These are phyloP conservation scores for Thinopyrum elongatum DNA, from an alignment of 176 grass and related monocot species.

Conservation along the genomic window DNA sequence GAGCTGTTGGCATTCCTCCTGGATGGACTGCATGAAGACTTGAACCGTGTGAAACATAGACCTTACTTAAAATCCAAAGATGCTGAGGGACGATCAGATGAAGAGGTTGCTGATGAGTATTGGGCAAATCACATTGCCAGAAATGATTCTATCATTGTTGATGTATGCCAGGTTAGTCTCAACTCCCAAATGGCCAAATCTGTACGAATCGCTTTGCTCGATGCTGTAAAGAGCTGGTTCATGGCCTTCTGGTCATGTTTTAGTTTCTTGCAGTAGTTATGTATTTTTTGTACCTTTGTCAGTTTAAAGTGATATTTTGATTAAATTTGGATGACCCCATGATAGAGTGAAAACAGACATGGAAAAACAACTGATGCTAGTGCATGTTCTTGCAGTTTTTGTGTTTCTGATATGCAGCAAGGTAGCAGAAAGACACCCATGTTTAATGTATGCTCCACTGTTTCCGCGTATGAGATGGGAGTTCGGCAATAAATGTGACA, in stretches of 20 bases:
- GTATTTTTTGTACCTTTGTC: background rate
- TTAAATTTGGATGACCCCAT: background rate
- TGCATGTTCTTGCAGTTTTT: background rate
- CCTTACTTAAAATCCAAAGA: slow-evolving; percentile 88
- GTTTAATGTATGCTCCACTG: background rate
- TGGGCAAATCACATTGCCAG: slow-evolving; percentile 98
- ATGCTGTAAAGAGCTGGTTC: background rate
- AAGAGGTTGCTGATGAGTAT: slow-evolving; percentile 95
- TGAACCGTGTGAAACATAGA: slow-evolving; percentile 96
- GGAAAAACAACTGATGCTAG: background rate
- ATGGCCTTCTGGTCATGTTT: slow-evolving; percentile 17
- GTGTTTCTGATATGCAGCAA: background rate
- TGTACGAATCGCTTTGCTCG: background rate
- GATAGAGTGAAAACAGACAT: background rate
- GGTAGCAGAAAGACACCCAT: background rate
- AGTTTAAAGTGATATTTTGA: background rate
- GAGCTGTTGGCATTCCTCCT: slow-evolving; percentile 96
- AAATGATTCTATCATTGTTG: slow-evolving; percentile 99
- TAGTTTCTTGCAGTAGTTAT: background rate
- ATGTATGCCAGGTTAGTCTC: slow-evolving; percentile 89
- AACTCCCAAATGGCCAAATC: background rate
- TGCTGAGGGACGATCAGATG: slow-evolving; percentile 93
- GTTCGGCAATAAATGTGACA: background rate
- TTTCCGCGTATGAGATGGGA: background rate
- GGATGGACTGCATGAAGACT: slow-evolving; percentile 97